phyloP scores from a whole-genome alignment of 2,329 filamentous ascomycete genomes.

The Macroventuria anomochaeta region DNA sequence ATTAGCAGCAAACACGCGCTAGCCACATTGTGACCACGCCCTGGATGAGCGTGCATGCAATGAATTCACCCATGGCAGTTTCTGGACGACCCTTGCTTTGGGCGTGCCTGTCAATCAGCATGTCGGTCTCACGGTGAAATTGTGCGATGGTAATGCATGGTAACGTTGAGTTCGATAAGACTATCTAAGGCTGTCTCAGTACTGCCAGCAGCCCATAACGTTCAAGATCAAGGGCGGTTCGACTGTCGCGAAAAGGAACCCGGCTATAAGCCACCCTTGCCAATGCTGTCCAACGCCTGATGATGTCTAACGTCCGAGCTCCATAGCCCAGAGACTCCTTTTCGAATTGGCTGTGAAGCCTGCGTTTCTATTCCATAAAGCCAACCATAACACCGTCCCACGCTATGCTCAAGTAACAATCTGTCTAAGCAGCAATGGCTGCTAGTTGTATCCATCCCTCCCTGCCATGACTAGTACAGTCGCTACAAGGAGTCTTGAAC shows the following conservation, averaged over 20 bases:
- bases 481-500: neutral
- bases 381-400: slow-evolving; percentile 9
- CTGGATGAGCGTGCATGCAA: slow-evolving; percentile 1
- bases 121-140: neutral
- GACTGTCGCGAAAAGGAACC: slow-evolving; percentile 11
- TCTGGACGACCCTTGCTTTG: slow-evolving; percentile 7
- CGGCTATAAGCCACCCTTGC: slow-evolving; percentile 6
- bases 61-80: neutral
- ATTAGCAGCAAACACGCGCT: slow-evolving; percentile 16
- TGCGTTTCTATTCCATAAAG: neutral
- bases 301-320: neutral
- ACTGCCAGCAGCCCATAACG: neutral
- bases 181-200: neutral
- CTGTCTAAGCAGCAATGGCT: neutral
- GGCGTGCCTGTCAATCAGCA: slow-evolving; percentile 2
- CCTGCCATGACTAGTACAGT: neutral
- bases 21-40: too few species aligned
- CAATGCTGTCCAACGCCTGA: neutral
- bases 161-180: too few species aligned
- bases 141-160: too few species aligned
- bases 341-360: neutral
- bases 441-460: slow-evolving; percentile 13
- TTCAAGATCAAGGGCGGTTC: slow-evolving; percentile 2
- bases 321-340: neutral
- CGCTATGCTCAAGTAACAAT: neutral